Evolutionary conservation across 1,284 basidiomycete species (phyloP).

Genomic region (Spongiforma sp.): DNA sequence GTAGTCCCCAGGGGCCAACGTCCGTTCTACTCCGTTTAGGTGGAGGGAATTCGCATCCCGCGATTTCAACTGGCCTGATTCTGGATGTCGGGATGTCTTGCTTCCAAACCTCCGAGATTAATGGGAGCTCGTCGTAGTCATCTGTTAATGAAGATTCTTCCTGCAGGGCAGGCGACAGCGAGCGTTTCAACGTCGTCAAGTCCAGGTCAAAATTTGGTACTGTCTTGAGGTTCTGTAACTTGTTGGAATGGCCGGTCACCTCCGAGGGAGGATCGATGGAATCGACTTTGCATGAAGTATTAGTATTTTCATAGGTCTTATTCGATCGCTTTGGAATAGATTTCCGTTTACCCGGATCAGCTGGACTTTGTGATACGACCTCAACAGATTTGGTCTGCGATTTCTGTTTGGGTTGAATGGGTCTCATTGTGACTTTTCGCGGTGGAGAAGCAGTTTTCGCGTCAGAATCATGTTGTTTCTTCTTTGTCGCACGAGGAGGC

Average conservation of each 20-base stretch:
- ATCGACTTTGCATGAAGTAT: conserved; percentile 46
- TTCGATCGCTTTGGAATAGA: conserved; percentile 47
- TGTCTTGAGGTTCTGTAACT: conserved; percentile 36
- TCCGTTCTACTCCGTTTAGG: conserved; percentile 26
- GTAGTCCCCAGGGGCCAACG: neutral
- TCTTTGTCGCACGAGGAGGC: conserved; percentile 51
- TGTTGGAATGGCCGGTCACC: conserved; percentile 31
- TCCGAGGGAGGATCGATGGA: conserved; percentile 51
- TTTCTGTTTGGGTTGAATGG: conserved; percentile 5
- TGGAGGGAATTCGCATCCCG: conserved; percentile 9
- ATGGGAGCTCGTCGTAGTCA: conserved; percentile 54
- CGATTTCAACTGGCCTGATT: conserved; percentile 30
- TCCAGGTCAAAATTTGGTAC: conserved; percentile 57
- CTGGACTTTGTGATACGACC: conserved; percentile 3
- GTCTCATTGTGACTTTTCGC: conserved; percentile 10
- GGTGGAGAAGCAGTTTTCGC: conserved; percentile 9
- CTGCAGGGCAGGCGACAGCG: conserved; percentile 25
- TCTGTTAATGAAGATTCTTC: conserved; percentile 22
- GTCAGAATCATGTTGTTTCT: conserved; percentile 33
- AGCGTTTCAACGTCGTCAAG: conserved; percentile 51
- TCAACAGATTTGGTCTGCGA: neutral
- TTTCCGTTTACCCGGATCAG: conserved; percentile 33
- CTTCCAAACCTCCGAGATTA: conserved; percentile 43
- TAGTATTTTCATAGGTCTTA: conserved; percentile 48
- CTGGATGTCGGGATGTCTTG: conserved; percentile 23